Base-by-base conservation (phyloP, 1,284 basidiomycete genomes). In the Bondarzewia mesenterica region DNA sequence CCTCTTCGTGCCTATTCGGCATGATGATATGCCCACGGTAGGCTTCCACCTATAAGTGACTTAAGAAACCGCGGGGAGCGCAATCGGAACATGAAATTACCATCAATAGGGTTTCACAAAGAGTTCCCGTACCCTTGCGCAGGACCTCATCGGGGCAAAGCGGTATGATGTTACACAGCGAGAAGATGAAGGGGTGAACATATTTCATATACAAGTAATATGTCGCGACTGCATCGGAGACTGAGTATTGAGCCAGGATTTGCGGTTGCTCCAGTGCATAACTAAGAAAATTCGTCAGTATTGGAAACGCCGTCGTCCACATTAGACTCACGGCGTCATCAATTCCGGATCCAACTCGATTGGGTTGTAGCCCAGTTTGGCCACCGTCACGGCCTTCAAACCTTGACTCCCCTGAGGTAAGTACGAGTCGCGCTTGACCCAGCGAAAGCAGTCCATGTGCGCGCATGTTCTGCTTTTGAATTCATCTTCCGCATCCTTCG, bases 161-260 rank as follows among this genome's bases (percentile, higher is more conserved):
- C 15, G 96, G 96, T 59, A 99, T 99, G 65, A 99, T 99, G 74
- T 97, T 99, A 71, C 96, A 99, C 29, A 99, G 73, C 22, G 95
- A 99, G 72, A 99, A 99, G 60, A 99, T 93, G 78, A 99, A 99
- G 0, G 96, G 96, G 62, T 99, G 94, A 10, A 99, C 94, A 63
- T 99, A 99, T 91, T 99, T 99, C 96, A 99, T 99, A 73, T 99
- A 99, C 42, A 99, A 78, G 65, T 99, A 99, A 66, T 99, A 99
- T 1, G 96, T 99, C 20, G 96, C 96, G 4, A 99, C 96, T 1
- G 96, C 96, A 75, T 99, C 96, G 63, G 96, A 99, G 23, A 99
- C 96, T 57, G 96, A 99, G 68, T 99, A 99, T 61, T 95, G 90
- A 0, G 96, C 95, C 10, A 99, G 81, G 2, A 84, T 72, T 63